These are phyloP conservation scores for Clausena lansium DNA, from an alignment of 345 rosid species.

Conservation along the genomic window DNA sequence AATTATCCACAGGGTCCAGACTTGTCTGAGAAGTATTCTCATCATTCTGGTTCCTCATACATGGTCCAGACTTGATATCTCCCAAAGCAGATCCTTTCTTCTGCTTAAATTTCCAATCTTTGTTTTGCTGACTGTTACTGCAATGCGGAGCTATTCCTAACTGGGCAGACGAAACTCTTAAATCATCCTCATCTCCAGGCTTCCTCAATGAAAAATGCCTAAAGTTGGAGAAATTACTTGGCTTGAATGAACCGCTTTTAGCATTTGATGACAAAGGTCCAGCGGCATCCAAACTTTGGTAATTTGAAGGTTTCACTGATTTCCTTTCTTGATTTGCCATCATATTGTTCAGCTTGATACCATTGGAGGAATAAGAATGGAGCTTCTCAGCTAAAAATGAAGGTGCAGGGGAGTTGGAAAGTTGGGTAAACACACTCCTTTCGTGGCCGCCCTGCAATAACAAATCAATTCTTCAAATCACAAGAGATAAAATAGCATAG, in stretches of 20 bases:
- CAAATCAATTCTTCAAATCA: conserved; percentile 10
- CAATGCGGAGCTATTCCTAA: conserved; percentile 19
- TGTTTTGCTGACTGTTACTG: conserved; percentile 18
- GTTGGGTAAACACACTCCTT: conserved; percentile 32
- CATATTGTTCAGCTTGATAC: conserved; percentile 15
- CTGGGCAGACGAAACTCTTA: conserved; percentile 32
- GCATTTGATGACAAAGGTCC: conserved; percentile 31
- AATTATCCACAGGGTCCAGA: conserved; percentile 20
- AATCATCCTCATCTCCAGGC: conserved; percentile 33
- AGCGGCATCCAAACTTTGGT: conserved; percentile 21
- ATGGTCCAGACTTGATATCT: conserved; percentile 20
- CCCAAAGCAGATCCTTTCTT: conserved; percentile 19
- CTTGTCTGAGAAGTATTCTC: conserved; percentile 20
- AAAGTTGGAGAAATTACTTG: conserved; percentile 33
- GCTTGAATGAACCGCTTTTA: conserved; percentile 30
- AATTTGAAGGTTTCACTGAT: conserved; percentile 18
- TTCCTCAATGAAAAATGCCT: conserved; percentile 30
- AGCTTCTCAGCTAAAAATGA: conserved; percentile 42
- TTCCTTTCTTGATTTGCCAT: conserved; percentile 17
- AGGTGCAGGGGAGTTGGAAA: conserved; percentile 36
- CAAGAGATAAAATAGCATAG: neutral
- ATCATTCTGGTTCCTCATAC: conserved; percentile 19
- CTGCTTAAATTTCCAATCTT: conserved; percentile 20
- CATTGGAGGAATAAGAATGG: conserved; percentile 25
- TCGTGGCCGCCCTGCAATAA: conserved; percentile 43